Base-by-base conservation (phyloP, 2,329 filamentous ascomycete species). In the Pleoardoris graminearum region DNA sequence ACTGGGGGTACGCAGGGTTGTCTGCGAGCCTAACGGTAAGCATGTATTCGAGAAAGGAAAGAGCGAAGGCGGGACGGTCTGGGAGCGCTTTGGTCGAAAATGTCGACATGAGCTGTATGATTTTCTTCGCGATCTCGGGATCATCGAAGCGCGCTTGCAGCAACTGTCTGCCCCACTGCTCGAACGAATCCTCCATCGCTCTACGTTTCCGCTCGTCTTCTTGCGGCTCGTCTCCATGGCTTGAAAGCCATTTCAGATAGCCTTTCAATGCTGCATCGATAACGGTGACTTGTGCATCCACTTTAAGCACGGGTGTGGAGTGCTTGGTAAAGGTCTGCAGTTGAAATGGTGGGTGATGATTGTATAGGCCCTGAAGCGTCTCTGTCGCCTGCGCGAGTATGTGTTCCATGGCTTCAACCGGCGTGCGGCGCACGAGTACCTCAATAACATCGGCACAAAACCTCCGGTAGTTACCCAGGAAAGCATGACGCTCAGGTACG, bases 381-480 rank as follows among this genome's bases (percentile, higher is more conserved):
- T 82, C 81, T 57, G 94, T 88, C 22, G 92, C 88, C 62, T 89
- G 85, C 14, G 81, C 80, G n/a, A 99, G 82, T 46, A 97, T 92
- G 72, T 97, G 90, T 35, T 86, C 84, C 59, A 97, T 86, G 0
- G 93, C 93, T 55, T 97, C 92, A 45, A 89, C 84, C 2, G 92
- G 85, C 62, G 90, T 89, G 61, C 89, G 83, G 59, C 89, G 83
- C 19, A 95, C 91, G 57, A 97, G 90, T 14, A 83, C 83, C 73
- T 97, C 93, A 50, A 99, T 91, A 22, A 97, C 84, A 54, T 90
- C 87, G 3, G 87, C 86, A 70, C 91, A 94, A 67, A 96, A 97
- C 53, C 94, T 84, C 33, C 94, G 83, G 72, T 99, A 99, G 68
- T 99, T 97, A 3, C 93, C 91, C 10, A 97, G 81, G 70, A 99